phyloP scores from a whole-genome alignment of 768 basidiomycete genomes.

The Suillus alpinus region DNA sequence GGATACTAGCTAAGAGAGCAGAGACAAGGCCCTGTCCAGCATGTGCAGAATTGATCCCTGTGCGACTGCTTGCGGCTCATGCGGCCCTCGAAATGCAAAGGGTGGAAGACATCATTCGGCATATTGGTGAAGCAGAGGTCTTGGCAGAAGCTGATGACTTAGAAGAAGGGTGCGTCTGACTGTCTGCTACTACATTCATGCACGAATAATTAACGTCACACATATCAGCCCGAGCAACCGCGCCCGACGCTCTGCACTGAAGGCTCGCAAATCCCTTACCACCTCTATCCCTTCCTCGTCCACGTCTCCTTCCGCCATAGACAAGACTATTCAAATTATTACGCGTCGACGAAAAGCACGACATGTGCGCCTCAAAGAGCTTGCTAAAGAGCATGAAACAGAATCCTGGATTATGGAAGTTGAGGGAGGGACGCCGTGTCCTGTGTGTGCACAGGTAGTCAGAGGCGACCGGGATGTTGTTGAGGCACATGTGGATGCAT shows the following conservation, averaged over 20 bases:
- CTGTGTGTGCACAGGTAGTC: slow-evolving; percentile 59
- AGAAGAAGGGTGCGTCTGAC: slow-evolving; percentile 49
- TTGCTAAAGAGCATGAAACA: slow-evolving; percentile 62
- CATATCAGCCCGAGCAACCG: slow-evolving; percentile 18
- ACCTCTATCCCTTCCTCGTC: slow-evolving; percentile 21
- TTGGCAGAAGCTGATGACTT: slow-evolving; percentile 46
- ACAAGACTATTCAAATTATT: slow-evolving; percentile 58
- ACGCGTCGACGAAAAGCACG: slow-evolving; percentile 70
- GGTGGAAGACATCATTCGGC: slow-evolving; percentile 62
- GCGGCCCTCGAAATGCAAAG: slow-evolving; percentile 64
- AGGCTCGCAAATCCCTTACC: slow-evolving; percentile 39
- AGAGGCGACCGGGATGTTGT: slow-evolving; percentile 70
- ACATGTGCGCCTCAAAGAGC: slow-evolving; percentile 62
- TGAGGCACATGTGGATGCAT: slow-evolving; percentile 81
- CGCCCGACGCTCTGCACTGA: slow-evolving; percentile 43
- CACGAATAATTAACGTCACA: slow-evolving; percentile 35
- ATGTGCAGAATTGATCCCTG: slow-evolving; percentile 68
- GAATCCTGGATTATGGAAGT: slow-evolving; percentile 22
- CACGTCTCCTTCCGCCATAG: slow-evolving; percentile 33
- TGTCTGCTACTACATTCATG: slow-evolving; percentile 12
- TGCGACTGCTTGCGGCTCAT: slow-evolving; percentile 68
- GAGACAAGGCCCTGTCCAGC: slow-evolving; percentile 76
- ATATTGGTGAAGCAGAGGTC: slow-evolving; percentile 60
- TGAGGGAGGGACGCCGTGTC: slow-evolving; percentile 55
- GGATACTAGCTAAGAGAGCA: slow-evolving; percentile 58